phyloP scores from a whole-genome alignment of 2,329 filamentous ascomycete species.

The Ceratocystis papillata region DNA sequence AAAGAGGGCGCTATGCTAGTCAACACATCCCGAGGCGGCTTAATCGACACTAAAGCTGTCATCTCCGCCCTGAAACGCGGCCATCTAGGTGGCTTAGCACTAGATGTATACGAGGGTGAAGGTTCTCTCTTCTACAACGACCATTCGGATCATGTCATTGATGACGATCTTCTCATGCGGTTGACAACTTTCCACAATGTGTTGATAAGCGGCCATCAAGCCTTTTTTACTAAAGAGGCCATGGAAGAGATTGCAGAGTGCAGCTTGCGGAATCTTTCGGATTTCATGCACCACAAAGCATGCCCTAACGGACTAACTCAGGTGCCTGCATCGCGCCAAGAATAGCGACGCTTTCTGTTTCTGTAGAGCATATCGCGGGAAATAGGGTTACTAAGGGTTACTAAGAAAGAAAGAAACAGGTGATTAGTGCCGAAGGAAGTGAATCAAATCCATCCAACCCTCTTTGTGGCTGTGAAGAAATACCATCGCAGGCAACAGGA shows the following conservation, averaged over 20 bases:
- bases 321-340: neutral
- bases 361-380: neutral
- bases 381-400: neutral
- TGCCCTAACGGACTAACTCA: constrained; percentile 35
- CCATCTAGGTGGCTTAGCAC: constrained; percentile 50
- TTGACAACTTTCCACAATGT: constrained; percentile 60
- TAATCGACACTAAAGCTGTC: constrained; percentile 51
- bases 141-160: constrained; percentile 52
- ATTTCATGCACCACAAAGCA: constrained; percentile 32
- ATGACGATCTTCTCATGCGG: constrained; percentile 55
- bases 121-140: constrained; percentile 54
- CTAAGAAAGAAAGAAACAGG: neutral
- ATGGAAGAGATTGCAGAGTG: constrained; percentile 51
- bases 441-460: neutral
- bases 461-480: neutral
- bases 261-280: constrained; percentile 47
- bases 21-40: constrained; percentile 57
- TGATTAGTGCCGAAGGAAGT: neutral
- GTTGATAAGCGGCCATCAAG: constrained; percentile 56
- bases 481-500: neutral
- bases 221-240: constrained; percentile 58
- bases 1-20: constrained; percentile 51
- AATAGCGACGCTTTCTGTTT: neutral
- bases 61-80: constrained; percentile 50
- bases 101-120: constrained; percentile 60